These are phyloP conservation scores for Xylaria sp. DNA, from an alignment of 2,329 filamentous ascomycete genomes.

Conservation along the genomic window DNA sequence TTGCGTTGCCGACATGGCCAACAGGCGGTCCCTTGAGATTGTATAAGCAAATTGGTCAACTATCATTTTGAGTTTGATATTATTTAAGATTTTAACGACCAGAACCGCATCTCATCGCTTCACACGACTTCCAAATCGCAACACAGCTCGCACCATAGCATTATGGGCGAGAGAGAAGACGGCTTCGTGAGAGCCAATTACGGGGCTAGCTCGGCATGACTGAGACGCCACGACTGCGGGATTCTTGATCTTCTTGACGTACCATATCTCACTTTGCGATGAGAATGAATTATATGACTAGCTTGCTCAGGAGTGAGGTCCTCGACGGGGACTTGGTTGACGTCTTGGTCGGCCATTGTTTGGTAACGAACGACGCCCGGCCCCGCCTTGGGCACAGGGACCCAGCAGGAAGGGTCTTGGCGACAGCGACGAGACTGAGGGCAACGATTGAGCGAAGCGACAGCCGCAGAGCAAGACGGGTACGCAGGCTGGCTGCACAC, in stretches of 20 bases:
- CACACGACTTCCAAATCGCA: not conserved
- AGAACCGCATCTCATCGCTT: constrained; percentile 1
- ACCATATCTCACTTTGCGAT: constrained; percentile 76
- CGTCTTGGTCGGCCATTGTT: constrained; percentile 49
- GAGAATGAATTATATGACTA: constrained; percentile 75
- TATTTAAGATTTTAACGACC: not conserved
- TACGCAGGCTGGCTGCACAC: not conserved
- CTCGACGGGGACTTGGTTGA: constrained; percentile 59
- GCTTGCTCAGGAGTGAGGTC: constrained; percentile 73
- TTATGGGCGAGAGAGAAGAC: not conserved
- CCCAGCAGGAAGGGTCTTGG: constrained; percentile 21
- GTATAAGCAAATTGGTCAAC: constrained; percentile 38
- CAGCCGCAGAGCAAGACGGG: constrained; percentile 3
- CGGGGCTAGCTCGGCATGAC: constrained; percentile 15
- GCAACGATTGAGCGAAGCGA: constrained; percentile 13
- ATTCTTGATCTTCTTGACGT: constrained; percentile 49
- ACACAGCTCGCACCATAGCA: constrained; percentile 5
- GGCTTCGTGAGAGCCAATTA: constrained; percentile 10
- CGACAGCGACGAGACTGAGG: constrained; percentile 19
- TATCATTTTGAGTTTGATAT: constrained; percentile 20
- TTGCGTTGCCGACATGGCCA: constrained; percentile 76
- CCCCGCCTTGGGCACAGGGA: constrained; percentile 33
- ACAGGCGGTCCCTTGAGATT: constrained; percentile 67
- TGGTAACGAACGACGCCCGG: constrained; percentile 28
- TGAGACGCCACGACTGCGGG: constrained; percentile 1